Percentiles rank a stretch among this genome's conserved stretches.
These are phyloP conservation scores for Gastroboletus turbinatus DNA, from an alignment of 1,284 basidiomycete species.

Conservation along the genomic window DNA sequence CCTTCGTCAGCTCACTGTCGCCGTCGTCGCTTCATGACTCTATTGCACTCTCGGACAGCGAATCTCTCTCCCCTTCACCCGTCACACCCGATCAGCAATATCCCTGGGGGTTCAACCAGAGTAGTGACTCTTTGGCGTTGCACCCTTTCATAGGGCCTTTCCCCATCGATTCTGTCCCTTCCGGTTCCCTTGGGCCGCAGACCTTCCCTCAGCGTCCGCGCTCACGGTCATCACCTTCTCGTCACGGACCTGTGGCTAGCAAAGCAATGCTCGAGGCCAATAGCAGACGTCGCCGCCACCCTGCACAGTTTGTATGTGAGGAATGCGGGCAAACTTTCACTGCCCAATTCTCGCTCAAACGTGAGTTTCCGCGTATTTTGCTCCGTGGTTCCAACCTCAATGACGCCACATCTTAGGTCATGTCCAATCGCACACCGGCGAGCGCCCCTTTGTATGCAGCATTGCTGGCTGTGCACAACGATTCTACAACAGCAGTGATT, in stretches of 20 bases:
- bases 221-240: constrained; percentile 14
- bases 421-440: constrained; percentile 31
- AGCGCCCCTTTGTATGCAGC: constrained; percentile 26
- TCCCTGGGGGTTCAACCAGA: constrained; percentile 2
- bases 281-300: constrained; percentile 32
- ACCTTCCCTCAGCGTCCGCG: constrained; percentile 16
- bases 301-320: constrained; percentile 18
- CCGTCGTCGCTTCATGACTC: constrained; percentile 19
- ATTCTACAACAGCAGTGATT: constrained; percentile 36
- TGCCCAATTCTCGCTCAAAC: constrained; percentile 34
- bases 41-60: constrained; percentile 18
- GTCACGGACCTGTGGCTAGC: constrained; percentile 29
- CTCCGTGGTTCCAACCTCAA: not conserved
- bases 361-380: constrained; percentile 19
- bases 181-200: not conserved
- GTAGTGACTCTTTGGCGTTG: constrained; percentile 10
- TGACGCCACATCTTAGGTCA: constrained; percentile 28
- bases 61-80: constrained; percentile 26
- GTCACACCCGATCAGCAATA: constrained; percentile 12
- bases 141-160: not conserved
- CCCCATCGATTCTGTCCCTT: not conserved
- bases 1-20: constrained; percentile 27
- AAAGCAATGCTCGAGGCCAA: constrained; percentile 36
- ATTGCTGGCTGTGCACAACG: constrained; percentile 29
- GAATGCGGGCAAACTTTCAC: constrained; percentile 31